These are phyloP conservation scores for Lathyrus tuberosus DNA, from an alignment of 306 rosid genomes.

Conservation along the genomic window DNA sequence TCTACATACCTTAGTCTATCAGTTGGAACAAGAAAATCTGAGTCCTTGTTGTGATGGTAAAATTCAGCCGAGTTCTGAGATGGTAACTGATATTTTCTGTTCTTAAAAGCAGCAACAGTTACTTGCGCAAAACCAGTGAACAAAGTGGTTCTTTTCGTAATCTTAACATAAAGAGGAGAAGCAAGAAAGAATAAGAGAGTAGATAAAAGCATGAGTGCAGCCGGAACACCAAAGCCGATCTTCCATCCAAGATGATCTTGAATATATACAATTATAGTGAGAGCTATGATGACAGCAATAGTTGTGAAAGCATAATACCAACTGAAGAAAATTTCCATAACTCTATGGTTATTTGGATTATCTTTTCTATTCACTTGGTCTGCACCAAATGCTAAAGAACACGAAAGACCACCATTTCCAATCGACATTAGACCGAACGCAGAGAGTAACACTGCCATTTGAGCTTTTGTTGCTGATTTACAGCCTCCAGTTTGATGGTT, in stretches of 20 bases:
- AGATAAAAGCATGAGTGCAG: constrained; percentile 55
- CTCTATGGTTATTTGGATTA: constrained; percentile 51
- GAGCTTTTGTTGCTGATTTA: constrained; percentile 48
- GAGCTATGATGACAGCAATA: constrained; percentile 51
- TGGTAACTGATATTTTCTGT: constrained; percentile 53
- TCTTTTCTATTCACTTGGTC: constrained; percentile 63
- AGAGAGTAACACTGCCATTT: constrained; percentile 48
- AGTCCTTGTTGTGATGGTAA: constrained; percentile 51
- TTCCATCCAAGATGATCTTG: constrained; percentile 70
- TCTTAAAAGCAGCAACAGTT: constrained; percentile 49
- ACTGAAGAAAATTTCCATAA: constrained; percentile 60
- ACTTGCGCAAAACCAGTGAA: constrained; percentile 59
- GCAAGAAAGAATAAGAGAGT: constrained; percentile 53
- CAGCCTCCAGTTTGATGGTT: constrained; percentile 39
- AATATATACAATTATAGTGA: constrained; percentile 59
- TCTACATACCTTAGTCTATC: constrained; percentile 57
- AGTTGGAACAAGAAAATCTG: constrained; percentile 52
- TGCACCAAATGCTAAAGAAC: constrained; percentile 71
- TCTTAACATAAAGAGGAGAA: constrained; percentile 59
- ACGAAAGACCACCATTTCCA: constrained; percentile 75
- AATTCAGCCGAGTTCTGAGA: constrained; percentile 30
- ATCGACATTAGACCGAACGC: constrained; percentile 54
- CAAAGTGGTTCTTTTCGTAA: constrained; percentile 52
- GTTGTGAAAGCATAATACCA: constrained; percentile 67
- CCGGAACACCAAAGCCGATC: constrained; percentile 74